These are phyloP conservation scores for Agaricus subrufescens DNA, from an alignment of 768 basidiomycete genomes.

Conservation along the genomic window DNA sequence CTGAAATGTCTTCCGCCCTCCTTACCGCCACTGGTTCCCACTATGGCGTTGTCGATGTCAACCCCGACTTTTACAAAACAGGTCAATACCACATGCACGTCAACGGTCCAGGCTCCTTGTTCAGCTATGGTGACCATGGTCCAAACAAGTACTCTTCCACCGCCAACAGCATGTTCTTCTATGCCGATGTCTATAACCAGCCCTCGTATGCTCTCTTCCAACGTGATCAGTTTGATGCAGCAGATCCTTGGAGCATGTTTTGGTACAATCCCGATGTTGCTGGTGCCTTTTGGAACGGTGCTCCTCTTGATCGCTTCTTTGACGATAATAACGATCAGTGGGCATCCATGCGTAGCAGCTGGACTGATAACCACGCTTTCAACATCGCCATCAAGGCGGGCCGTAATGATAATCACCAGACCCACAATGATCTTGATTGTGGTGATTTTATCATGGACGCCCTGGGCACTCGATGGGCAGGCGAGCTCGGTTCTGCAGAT, in stretches of 20 bases:
- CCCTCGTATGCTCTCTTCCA: slow-evolving; percentile 85
- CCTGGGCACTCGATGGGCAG: slow-evolving; percentile 89
- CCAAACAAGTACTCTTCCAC: slow-evolving; percentile 96
- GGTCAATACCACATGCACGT: slow-evolving; percentile 89
- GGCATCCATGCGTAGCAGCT: slow-evolving; percentile 88
- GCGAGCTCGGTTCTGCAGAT: slow-evolving; percentile 88
- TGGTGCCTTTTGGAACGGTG: slow-evolving; percentile 91
- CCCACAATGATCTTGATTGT: slow-evolving; percentile 90
- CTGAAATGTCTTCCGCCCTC: slow-evolving; percentile 84
- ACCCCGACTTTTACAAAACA: slow-evolving; percentile 68
- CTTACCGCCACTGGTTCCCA: slow-evolving; percentile 82
- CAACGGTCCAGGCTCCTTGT: slow-evolving; percentile 78
- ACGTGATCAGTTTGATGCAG: slow-evolving; percentile 79
- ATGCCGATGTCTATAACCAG: slow-evolving; percentile 60
- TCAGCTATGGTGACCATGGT: slow-evolving; percentile 81
- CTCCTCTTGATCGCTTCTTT: slow-evolving; percentile 82
- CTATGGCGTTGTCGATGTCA: slow-evolving; percentile 64
- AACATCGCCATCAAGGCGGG: slow-evolving; percentile 92
- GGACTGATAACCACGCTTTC: slow-evolving; percentile 82
- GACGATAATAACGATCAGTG: slow-evolving; percentile 69
- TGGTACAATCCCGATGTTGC: slow-evolving; percentile 86
- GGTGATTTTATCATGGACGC: slow-evolving; percentile 97
- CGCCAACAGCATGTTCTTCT: slow-evolving; percentile 84
- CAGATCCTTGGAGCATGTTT: slow-evolving; percentile 84
- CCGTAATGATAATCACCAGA: slow-evolving; percentile 76